These are phyloP conservation scores for Periconia sp. DNA, from an alignment of 2,329 filamentous ascomycete species.

Conservation along the genomic window DNA sequence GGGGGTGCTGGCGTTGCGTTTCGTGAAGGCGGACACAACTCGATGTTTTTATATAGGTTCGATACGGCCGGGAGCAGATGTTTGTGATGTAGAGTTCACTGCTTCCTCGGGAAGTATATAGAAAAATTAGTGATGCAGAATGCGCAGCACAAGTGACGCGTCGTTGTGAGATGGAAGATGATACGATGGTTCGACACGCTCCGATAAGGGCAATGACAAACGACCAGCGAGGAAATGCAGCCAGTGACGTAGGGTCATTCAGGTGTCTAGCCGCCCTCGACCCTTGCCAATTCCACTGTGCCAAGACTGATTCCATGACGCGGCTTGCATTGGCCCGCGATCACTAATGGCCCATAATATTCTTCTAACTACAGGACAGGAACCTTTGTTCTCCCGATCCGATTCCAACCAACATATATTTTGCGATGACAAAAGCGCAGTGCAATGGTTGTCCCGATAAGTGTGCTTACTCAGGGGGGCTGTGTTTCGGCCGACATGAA, in stretches of 20 bases:
- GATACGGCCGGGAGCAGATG: background rate
- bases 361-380: too few relatives aligned
- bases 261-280: background rate
- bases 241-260: background rate
- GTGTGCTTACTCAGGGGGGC: background rate
- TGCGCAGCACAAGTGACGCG: conserved; percentile 3
- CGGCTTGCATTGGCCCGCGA: background rate
- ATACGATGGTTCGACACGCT: background rate
- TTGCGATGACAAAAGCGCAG: too few relatives aligned
- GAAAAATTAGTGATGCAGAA: background rate
- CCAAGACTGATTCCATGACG: background rate
- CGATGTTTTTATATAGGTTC: background rate
- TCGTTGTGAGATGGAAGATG: background rate
- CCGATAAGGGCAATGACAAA: background rate
- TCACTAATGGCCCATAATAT: background rate
- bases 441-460: too few relatives aligned
- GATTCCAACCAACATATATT: too few relatives aligned
- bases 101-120: too few relatives aligned
- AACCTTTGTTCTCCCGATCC: too few relatives aligned
- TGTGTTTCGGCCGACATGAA: conserved; percentile 33
- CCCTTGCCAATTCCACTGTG: background rate
- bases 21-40: background rate
- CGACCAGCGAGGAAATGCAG: background rate
- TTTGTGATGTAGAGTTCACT: conserved; percentile 1
- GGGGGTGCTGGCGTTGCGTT: background rate